phyloP scores from a whole-genome alignment of 495 filamentous ascomycete genomes.

The Letharia columbiana region DNA sequence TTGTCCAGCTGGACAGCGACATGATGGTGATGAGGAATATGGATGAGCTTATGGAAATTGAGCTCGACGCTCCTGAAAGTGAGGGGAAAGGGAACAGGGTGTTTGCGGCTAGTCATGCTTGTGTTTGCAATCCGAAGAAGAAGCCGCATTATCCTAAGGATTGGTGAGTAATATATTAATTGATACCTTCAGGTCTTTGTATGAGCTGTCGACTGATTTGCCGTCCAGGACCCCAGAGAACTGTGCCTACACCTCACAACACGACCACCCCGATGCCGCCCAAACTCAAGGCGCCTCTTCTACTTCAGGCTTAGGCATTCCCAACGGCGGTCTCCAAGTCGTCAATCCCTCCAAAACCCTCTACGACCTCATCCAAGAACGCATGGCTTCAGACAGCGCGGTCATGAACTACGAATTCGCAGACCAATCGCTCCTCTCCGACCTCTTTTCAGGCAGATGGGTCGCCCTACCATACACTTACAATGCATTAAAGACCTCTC shows the following conservation, averaged over 20 bases:
- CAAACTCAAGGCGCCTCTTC: slow-evolving; percentile 46
- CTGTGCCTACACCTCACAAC: slow-evolving; percentile 69
- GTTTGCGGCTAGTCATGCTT: slow-evolving; percentile 69
- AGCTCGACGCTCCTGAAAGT: slow-evolving; percentile 48
- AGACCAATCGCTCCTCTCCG: slow-evolving; percentile 64
- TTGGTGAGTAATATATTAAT: slow-evolving; percentile 43
- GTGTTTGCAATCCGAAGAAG: slow-evolving; percentile 70
- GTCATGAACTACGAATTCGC: slow-evolving; percentile 57
- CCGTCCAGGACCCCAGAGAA: slow-evolving; percentile 51
- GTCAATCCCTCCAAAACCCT: slow-evolving; percentile 51
- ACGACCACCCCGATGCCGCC: slow-evolving; percentile 46
- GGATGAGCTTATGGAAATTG: slow-evolving; percentile 76
- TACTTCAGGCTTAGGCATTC: slow-evolving; percentile 50
- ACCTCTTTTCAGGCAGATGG: slow-evolving; percentile 61
- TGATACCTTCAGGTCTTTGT: background rate
- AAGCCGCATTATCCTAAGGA: slow-evolving; percentile 65
- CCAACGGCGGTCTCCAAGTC: slow-evolving; percentile 68
- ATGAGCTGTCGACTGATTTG: slow-evolving; percentile 11
- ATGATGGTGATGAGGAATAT: slow-evolving; percentile 73
- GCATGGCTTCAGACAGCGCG: slow-evolving; percentile 36
- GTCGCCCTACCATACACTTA: slow-evolving; percentile 67
- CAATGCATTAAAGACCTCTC: slow-evolving; percentile 74
- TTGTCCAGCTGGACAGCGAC: slow-evolving; percentile 76
- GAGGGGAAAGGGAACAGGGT: slow-evolving; percentile 48
- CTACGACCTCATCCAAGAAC: slow-evolving; percentile 48